phyloP scores from a whole-genome alignment of 2,329 filamentous ascomycete species.

The Colletotrichum tanaceti region DNA sequence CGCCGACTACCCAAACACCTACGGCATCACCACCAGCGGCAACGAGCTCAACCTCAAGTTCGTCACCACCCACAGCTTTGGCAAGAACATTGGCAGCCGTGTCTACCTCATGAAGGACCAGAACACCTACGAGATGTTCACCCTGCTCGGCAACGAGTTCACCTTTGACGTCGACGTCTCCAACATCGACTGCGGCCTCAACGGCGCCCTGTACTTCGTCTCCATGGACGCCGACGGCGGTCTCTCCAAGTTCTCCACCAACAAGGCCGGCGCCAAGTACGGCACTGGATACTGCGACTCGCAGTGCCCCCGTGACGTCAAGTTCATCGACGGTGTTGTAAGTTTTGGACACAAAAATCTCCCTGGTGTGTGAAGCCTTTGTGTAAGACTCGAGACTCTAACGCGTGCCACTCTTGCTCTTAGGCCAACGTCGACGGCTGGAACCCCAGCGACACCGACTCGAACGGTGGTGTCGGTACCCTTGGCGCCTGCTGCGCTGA shows the following conservation, averaged over 20 bases:
- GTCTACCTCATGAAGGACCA: slow-evolving; percentile 73
- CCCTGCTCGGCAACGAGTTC: slow-evolving; percentile 75
- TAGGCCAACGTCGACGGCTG: slow-evolving; percentile 66
- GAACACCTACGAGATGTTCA: slow-evolving; percentile 73
- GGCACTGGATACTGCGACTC: slow-evolving; percentile 68
- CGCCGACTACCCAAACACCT: slow-evolving; percentile 63
- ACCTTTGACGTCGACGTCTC: slow-evolving; percentile 80
- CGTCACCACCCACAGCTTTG: slow-evolving; percentile 62
- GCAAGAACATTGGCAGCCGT: slow-evolving; percentile 64
- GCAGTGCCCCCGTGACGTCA: slow-evolving; percentile 66
- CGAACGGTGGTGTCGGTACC: slow-evolving; percentile 64
- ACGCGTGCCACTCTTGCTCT: no score
- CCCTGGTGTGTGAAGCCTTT: no score
- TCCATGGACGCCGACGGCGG: slow-evolving; percentile 70
- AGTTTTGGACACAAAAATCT: slow-evolving; percentile 15
- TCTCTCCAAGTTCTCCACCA: slow-evolving; percentile 60
- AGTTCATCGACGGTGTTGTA: slow-evolving; percentile 67
- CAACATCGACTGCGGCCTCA: slow-evolving; percentile 74
- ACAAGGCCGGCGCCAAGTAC: slow-evolving; percentile 67
- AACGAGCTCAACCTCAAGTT: slow-evolving; percentile 66
- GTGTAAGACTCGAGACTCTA: no score
- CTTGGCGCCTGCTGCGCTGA: slow-evolving; percentile 71
- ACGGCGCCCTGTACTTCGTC: slow-evolving; percentile 77
- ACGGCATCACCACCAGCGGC: slow-evolving; percentile 65
- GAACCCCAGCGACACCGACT: slow-evolving; percentile 62